A percentile compares a stretch with the other conserved stretches of the same genome.
Conservation (phyloP, 2,329 filamentous ascomycete species). For the Zasmidium citrigriseum region DNA sequence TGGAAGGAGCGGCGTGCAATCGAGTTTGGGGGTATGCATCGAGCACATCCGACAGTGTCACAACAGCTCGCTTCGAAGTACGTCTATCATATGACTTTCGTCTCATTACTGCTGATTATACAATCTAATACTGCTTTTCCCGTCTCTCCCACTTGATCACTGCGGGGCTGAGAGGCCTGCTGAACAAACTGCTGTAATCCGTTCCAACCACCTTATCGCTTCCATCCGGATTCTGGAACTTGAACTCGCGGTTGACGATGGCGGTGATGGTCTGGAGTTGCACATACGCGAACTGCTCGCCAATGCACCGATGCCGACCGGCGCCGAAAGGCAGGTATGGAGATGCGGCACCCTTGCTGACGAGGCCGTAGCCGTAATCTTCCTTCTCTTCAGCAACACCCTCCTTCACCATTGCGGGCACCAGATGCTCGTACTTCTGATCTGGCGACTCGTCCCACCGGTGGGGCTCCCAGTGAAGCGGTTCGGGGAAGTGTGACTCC, state of each 20-base stretch:
- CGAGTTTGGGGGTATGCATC: too few relatives aligned
- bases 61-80: too few relatives aligned
- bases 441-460: constrained; percentile 74
- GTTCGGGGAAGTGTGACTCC: constrained; percentile 76
- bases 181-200: constrained; percentile 62
- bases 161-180: constrained; percentile 45
- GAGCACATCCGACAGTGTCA: too few relatives aligned
- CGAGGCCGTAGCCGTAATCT: constrained; percentile 91
- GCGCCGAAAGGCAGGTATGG: constrained; percentile 95
- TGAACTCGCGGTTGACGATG: constrained; percentile 74
- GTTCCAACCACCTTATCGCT: constrained; percentile 67
- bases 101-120: background rate
- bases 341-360: constrained; percentile 85
- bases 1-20: background rate
- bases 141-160: constrained; percentile 75
- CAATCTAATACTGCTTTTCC: constrained; percentile 34
- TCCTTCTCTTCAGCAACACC: constrained; percentile 62
- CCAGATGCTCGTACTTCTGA: constrained; percentile 32
- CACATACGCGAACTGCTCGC: constrained; percentile 93
- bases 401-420: constrained; percentile 31
- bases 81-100: background rate
- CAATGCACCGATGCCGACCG: constrained; percentile 90
- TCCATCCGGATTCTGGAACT: constrained; percentile 75
- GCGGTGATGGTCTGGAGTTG: constrained; percentile 86
- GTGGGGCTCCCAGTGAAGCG: constrained; percentile 83